Evolutionary conservation across 805 yeast genomes (phyloP), one percentile per base, ranked within the genome.

Genomic region (Ogataea degrootiae): DNA sequence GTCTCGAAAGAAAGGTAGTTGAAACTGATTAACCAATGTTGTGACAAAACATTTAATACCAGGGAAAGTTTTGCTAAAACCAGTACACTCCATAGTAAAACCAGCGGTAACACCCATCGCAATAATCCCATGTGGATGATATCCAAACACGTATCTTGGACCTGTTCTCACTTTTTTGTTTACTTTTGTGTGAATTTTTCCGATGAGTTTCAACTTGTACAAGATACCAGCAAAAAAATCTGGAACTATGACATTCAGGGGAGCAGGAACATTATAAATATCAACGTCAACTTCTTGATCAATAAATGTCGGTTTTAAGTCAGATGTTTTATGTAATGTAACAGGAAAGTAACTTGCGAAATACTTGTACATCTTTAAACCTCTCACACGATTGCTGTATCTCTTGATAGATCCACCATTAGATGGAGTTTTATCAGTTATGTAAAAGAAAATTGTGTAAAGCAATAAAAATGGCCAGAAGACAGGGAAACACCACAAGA

Each of bases 121-220:
- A 12, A 91, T 90, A 15, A 92, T 91, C 0, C 99, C 99, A 65
- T 94, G 99, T 0, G 99, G 99, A 65, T 91, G 97, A 60, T 88
- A 84, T 0, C 97, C 96, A 67, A 92, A 92, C 2, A 92, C 79
- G 65, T 94, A 92, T 35, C 85, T 70, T 2, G 88, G 91, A 0
- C 89, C 92, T 3, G 80, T 67, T 42, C 74, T 59, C 1, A 72
- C 66, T 39, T 59, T 57, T 43, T 63, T 64, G 21, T 43, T 45
- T 15, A 45, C 41, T 22, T 22, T 43, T 9, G 22, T 34, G 4
- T 26, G 42, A 17, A 37, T 44, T 33, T 31, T 44, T 4, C 38
- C 17, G 2, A 52, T 40, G 2, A 48, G 2, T n/a, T 39, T 37
- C 11, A 35, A 41, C 4, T 39, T 45, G 14, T 34, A 14, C 6